Conservation (phyloP, 345 rosid species). For the Passiflora organensis region DNA sequence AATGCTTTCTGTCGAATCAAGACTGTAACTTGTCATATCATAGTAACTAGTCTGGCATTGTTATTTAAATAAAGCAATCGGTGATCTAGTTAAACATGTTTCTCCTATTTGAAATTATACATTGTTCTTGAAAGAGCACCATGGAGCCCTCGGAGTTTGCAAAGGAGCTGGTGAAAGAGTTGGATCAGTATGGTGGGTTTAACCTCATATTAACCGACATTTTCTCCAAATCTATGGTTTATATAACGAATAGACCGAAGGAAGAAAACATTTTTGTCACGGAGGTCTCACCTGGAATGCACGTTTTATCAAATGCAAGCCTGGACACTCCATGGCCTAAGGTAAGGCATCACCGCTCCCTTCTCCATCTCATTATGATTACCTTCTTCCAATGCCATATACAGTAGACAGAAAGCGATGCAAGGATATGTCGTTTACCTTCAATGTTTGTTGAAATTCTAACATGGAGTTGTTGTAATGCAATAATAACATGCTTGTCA, state of each 20-base stretch:
- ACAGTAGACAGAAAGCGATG: neutral
- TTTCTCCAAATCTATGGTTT: constrained; percentile 49
- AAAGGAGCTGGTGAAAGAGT: constrained; percentile 41
- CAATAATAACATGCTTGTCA: neutral
- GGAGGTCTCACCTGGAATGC: constrained; percentile 69
- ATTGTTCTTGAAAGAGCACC: constrained; percentile 37
- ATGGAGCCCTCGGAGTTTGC: constrained; percentile 59
- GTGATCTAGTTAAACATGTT: no score
- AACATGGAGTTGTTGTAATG: no score
- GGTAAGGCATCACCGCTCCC: constrained; percentile 29
- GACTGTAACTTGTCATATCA: neutral
- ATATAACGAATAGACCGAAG: constrained; percentile 63
- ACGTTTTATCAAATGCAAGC: constrained; percentile 64
- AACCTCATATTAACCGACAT: constrained; percentile 57
- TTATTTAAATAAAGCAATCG: neutral
- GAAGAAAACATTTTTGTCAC: constrained; percentile 23
- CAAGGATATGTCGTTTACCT: neutral
- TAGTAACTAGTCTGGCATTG: neutral
- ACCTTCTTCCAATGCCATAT: neutral
- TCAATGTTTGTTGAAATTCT: no score
- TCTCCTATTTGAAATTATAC: no score
- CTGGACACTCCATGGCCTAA: constrained; percentile 85
- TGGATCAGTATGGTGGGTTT: constrained; percentile 55
- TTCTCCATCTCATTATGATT: neutral
- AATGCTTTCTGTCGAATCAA: neutral